Evolutionary conservation across 495 filamentous ascomycete genomes (phyloP), one percentile per base, ranked within the genome.

Genomic region (Aspergillus indologenus): DNA sequence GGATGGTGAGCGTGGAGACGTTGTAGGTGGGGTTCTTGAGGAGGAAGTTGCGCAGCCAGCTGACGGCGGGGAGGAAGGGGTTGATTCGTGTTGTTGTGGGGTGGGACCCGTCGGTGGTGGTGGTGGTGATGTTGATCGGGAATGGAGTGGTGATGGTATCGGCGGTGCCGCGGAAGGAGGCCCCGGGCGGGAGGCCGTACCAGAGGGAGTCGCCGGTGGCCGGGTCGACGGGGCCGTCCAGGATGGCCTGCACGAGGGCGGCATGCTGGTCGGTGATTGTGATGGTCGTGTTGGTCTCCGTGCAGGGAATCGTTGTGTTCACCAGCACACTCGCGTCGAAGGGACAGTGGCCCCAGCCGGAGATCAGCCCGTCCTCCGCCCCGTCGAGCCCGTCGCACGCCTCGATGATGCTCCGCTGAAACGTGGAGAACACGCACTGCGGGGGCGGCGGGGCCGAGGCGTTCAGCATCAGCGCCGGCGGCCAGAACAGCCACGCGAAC

Each of bases 11-110:
- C 11, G 60, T 65, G 2, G 61, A 18, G 4, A 72, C 56, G 43
- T 77, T 56, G 71, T 73, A 83, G 22, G 54, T 62, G 0, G 78
- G 66, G 44, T 79, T 68, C 3, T 48, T 29, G 53, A 74, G 72
- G 45, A 83, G 64, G 4, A 72, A 79, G 60, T 76, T 78, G 45
- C 63, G 66, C 54, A 75, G 31, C 55, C 55, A 57, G n/a, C 24
- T 43, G n/a, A 20, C 40, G 9, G 53, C 22, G 3, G 53, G 24
- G 23, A 22, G n/a, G 43, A 61, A 61, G 34, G 59, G 59, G 7
- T 24, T 21, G 6, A 21, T 44, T 17, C 42, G 4, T 40, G 34
- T 40, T 4, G 34, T 40, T 40, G 9, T 29, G 4, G 26, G 26
- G 26, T n/a, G n/a, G n/a, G n/a, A n/a, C n/a, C n/a, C n/a, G n/a